Base-by-base conservation (phyloP, 1,139 yeast genomes). In the Yamadazyma buinensis region DNA sequence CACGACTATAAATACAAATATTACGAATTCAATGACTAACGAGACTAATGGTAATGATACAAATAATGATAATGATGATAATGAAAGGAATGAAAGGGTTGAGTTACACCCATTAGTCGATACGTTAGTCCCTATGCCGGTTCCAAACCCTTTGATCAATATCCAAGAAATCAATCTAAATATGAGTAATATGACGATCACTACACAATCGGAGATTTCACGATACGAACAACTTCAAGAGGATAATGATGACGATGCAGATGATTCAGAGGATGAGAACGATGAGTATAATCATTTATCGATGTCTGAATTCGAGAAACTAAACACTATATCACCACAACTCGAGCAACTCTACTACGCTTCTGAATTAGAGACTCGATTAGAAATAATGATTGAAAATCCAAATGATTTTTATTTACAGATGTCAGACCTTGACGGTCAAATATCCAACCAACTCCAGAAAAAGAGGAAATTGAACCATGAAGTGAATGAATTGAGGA, bases 401-500 rank as follows among this genome's bases (percentile, higher is more conserved):
- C 19, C 5, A 17, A 17, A 17, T 17, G 19, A 17, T 17, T 17
- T 17, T 17, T 17, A 17, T 17, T 7, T 5, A 17, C 19, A 17
- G 7, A 17, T 17, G 19, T 5, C 19, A 17, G 7, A 17, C 10
- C 41, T 51, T 10, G 47, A 52, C 30, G 33, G 32, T 8, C 26
- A 23, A 14, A 37, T 58, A 15, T 15, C 15, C 7, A 52, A 49
- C 22, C 67, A 68, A 40, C 43, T 35, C 7, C 48, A 46, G 23
- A 54, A 49, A 25, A 68, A 69, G 39, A 44, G 74, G 28, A 48
- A 45, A 37, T 39, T 44, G 32, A 46, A 56, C 23, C 66, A 65
- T 19, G 67, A 61, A 2, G 36, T 60, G n/a, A 50, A 59, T 24
- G 42, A 35, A 12, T 42, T 37, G 3, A 48, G 75, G 7, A 62